These are phyloP conservation scores for Bruguiera hainesii DNA, from an alignment of 441 rosid genomes.

Conservation along the genomic window DNA sequence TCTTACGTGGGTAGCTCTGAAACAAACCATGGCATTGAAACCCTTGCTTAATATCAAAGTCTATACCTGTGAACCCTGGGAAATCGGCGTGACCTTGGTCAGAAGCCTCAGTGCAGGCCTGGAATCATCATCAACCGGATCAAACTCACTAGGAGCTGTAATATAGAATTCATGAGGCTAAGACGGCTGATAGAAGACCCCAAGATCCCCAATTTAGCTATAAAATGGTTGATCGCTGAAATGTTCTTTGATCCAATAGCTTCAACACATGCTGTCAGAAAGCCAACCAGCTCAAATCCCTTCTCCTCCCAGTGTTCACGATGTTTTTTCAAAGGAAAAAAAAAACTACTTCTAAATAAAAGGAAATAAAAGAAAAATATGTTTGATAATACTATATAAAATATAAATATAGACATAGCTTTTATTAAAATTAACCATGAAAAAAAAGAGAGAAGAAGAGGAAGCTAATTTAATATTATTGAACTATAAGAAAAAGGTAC, in stretches of 20 bases:
- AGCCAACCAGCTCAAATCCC: constrained; percentile 68
- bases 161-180: no score
- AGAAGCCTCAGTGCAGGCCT: constrained; percentile 75
- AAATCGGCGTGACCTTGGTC: constrained; percentile 87
- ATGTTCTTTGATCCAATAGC: constrained; percentile 75
- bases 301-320: constrained; percentile 38
- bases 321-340: no score
- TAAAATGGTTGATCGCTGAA: constrained; percentile 53
- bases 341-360: no score
- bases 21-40: constrained; percentile 95
- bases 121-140: constrained; percentile 58
- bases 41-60: constrained; percentile 96
- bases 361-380: no score
- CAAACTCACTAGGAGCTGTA: constrained; percentile 66
- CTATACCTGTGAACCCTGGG: constrained; percentile 80
- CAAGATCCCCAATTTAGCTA: constrained; percentile 64
- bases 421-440: no score
- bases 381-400: no score
- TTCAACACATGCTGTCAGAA: constrained; percentile 71
- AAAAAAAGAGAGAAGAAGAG: no score
- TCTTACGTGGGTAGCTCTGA: constrained; percentile 83
- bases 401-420: no score
- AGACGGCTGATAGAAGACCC: no score
- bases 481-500: no score
- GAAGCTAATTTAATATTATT: no score